Percentiles rank a stretch among this genome's conserved stretches.
These are phyloP conservation scores for Trichoderma cornu-damae DNA, from an alignment of 2,329 filamentous ascomycete species.

Conservation along the genomic window DNA sequence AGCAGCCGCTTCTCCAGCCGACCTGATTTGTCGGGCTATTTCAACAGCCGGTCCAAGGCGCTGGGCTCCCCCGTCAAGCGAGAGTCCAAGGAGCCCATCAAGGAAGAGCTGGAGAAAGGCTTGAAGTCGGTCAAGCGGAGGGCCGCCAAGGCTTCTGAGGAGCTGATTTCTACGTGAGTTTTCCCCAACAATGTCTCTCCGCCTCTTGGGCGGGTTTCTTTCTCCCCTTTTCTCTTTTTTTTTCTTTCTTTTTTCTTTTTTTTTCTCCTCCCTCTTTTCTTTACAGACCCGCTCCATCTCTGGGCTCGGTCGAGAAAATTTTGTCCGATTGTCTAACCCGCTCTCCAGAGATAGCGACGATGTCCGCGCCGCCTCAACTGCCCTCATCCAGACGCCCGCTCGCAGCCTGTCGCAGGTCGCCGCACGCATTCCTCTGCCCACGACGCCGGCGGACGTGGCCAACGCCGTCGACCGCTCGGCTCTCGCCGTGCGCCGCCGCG, in stretches of 20 bases:
- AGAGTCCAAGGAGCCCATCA: slow-evolving; percentile 39
- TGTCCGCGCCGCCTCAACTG: slow-evolving; percentile 36
- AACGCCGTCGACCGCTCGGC: slow-evolving; percentile 69
- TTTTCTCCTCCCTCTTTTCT: no score
- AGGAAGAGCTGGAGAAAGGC: slow-evolving; percentile 35
- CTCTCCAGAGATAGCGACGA: slow-evolving; percentile 28
- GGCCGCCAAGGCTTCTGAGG: slow-evolving; percentile 42
- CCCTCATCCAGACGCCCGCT: slow-evolving; percentile 46
- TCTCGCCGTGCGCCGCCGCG: slow-evolving; percentile 60
- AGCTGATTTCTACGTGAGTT: slow-evolving; percentile 44
- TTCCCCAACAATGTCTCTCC: not conserved
- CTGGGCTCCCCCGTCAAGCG: slow-evolving; percentile 58
- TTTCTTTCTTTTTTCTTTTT: no score
- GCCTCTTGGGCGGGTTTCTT: not conserved
- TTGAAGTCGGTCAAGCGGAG: slow-evolving; percentile 46
- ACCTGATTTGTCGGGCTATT: slow-evolving; percentile 66
- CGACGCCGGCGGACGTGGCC: slow-evolving; percentile 73
- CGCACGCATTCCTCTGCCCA: slow-evolving; percentile 65
- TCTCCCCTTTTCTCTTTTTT: not conserved
- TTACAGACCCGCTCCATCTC: not conserved
- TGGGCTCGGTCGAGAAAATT: not conserved
- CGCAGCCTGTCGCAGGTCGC: slow-evolving; percentile 51
- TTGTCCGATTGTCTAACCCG: slow-evolving; percentile 6
- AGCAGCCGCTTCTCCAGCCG: slow-evolving; percentile 59
- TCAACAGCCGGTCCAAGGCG: slow-evolving; percentile 58